Base-by-base conservation (phyloP, 345 rosid genomes). In the Pistacia vera region DNA sequence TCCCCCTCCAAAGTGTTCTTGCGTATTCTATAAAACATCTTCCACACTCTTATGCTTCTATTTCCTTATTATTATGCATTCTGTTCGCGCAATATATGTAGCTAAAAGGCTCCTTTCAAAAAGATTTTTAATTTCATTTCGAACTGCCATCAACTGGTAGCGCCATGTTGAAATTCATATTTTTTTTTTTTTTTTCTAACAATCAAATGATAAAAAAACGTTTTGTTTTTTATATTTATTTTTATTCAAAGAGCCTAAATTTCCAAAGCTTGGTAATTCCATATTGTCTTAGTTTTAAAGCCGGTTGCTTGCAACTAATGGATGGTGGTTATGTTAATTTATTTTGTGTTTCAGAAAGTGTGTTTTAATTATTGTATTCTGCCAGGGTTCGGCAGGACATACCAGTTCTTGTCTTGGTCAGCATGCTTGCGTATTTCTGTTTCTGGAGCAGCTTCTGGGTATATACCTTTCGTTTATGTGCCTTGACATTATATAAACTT, bases 391-490 rank as follows among this genome's bases (percentile, higher is more conserved):
- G 86, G 90, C 86, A 85, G 71, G 88, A 87, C 72, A 82, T 81
- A 14, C 90, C 92, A 41, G 72, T 85, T 78, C 95, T 91, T 67
- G 85, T 89, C 75, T 81, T 89, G 82, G 85, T 88, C 80, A 91
- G 92, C 82, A 88, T 89, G 89, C 87, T 91, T 41, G 92, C 88
- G 3, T 91, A 91, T 79, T 89, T 89, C 63, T 88, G 89, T 86
- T 88, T 79, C 76, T 91, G 52, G 95, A 89, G 87, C 90, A 89
- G 79, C 84, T 91, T 76, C 79, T 91, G n/a, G 85, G 77, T 88
- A 74, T 11, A 22, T 63, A 51, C 48, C 4, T 13, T 58, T 66
- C 11, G 2, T 65, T 55, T 36, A 41, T 41, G 5, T 41, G 46
- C 5, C 46, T 41, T 5, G 46, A 41, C 46, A 28, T 28, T 28